Evolutionary conservation across 441 rosid genomes (phyloP).

Genomic region (Raphanus hybrid): DNA sequence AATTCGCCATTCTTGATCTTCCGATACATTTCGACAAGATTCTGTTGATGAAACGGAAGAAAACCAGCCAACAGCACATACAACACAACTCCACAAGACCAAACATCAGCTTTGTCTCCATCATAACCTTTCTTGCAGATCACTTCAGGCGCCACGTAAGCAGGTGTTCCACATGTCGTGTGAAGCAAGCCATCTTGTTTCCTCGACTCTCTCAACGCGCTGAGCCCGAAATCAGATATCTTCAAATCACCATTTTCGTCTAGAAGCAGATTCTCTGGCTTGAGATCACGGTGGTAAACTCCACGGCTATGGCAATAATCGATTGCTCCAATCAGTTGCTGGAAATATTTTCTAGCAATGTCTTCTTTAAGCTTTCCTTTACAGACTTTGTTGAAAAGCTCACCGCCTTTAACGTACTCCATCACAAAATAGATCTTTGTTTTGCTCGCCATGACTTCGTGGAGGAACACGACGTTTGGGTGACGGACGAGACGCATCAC

Average conservation of each 20-base stretch:
- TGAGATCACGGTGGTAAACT: conserved; percentile 82
- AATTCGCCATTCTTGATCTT: conserved; percentile 71
- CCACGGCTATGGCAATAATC: conserved; percentile 88
- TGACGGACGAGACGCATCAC: conserved; percentile 83
- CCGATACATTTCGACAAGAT: conserved; percentile 68
- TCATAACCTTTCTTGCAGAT: conserved; percentile 77
- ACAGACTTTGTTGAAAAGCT: conserved; percentile 72
- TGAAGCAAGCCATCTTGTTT: conserved; percentile 81
- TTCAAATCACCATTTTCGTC: conserved; percentile 75
- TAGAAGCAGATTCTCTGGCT: conserved; percentile 84
- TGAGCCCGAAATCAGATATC: conserved; percentile 79
- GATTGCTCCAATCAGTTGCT: conserved; percentile 73
- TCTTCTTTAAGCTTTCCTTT: conserved; percentile 80
- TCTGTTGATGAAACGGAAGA: conserved; percentile 70
- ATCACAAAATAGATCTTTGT: conserved; percentile 77
- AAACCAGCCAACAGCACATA: conserved; percentile 76
- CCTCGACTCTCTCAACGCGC: conserved; percentile 60
- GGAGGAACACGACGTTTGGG: conserved; percentile 72
- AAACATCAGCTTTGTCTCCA: conserved; percentile 79
- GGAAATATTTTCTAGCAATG: conserved; percentile 67
- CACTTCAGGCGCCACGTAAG: conserved; percentile 89
- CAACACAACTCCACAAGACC: conserved; percentile 86
- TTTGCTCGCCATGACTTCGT: conserved; percentile 91
- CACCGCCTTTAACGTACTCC: conserved; percentile 78
- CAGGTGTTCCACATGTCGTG: conserved; percentile 89